A percentile compares a stretch with the other conserved stretches of the same genome.
These are phyloP conservation scores for Aciculoconidium aculeatum DNA, from an alignment of 805 yeast genomes.

Conservation along the genomic window DNA sequence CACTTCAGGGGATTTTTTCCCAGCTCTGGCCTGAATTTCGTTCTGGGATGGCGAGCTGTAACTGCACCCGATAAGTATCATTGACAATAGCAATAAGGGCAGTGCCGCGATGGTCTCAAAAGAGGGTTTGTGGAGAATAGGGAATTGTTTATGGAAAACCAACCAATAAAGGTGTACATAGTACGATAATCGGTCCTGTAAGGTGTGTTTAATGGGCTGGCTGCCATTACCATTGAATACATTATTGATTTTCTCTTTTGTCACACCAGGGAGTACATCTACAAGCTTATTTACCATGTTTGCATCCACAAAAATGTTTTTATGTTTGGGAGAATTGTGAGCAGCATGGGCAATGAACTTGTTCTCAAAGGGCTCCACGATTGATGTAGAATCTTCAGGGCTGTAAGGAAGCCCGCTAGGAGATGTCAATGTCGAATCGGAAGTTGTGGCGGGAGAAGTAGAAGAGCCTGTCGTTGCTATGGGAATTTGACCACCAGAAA, in stretches of 20 bases:
- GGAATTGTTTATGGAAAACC: conserved; percentile 53
- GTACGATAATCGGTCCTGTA: conserved; percentile 32
- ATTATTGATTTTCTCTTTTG: conserved; percentile 20
- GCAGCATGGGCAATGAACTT: conserved; percentile 16
- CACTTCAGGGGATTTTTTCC: conserved; percentile 26
- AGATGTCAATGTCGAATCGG: conserved; percentile 5
- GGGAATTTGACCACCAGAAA: conserved; percentile 1
- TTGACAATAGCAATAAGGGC: conserved; percentile 46
- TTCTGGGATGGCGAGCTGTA: conserved; percentile 19
- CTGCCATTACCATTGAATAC: conserved; percentile 19
- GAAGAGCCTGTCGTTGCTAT: conserved; percentile 2
- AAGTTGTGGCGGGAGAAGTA: conserved; percentile 6
- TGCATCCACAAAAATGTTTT: conserved; percentile 35
- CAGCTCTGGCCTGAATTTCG: conserved; percentile 13
- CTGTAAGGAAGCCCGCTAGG: conserved; percentile 4
- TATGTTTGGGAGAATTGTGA: conserved; percentile 20
- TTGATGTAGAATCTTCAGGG: conserved; percentile 3
- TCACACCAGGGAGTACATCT: conserved; percentile 22
- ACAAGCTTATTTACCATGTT: conserved; percentile 29
- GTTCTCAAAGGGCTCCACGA: conserved; percentile 9
- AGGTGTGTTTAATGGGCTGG: conserved; percentile 14
- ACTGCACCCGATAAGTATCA: conserved; percentile 53
- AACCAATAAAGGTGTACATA: conserved; percentile 46
- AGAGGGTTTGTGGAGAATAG: conserved; percentile 55
- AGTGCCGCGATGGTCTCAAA: conserved; percentile 45